Conservation (phyloP, 2,329 filamentous ascomycete genomes). For the Trichoderma cornu-damae region DNA sequence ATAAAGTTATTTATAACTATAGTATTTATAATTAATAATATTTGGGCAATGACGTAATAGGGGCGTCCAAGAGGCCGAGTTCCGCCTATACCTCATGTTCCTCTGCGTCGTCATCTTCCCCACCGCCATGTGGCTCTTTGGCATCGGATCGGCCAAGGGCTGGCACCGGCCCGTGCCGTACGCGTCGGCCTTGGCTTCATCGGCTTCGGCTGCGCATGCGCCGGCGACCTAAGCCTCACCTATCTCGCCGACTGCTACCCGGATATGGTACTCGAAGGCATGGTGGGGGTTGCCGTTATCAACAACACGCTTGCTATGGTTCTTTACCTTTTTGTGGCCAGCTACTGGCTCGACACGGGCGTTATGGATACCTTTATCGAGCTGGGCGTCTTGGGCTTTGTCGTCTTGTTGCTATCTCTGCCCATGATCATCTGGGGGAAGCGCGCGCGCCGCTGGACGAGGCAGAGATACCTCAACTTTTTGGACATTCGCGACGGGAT, state of each 20-base stretch:
- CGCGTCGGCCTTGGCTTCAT: slow-evolving; percentile 52
- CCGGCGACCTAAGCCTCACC: slow-evolving; percentile 51
- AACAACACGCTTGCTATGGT: slow-evolving; percentile 51
- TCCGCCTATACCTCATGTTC: slow-evolving; percentile 48
- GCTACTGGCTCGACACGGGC: slow-evolving; percentile 45
- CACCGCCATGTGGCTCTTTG: slow-evolving; percentile 48
- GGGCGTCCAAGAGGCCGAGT: slow-evolving; percentile 52
- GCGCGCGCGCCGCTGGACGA: slow-evolving; percentile 43
- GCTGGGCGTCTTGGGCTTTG: slow-evolving; percentile 47
- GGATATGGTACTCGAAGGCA: slow-evolving; percentile 53
- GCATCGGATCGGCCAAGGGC: slow-evolving; percentile 45
- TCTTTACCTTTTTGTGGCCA: slow-evolving; percentile 50
- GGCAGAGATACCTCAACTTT: slow-evolving; percentile 42
- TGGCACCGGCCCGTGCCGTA: slow-evolving; percentile 52
- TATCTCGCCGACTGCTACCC: slow-evolving; percentile 53
- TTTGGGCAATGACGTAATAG: slow-evolving; percentile 51
- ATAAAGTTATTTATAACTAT: too few relatives aligned
- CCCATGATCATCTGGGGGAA: slow-evolving; percentile 54
- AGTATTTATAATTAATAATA: too few relatives aligned
- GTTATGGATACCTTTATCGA: slow-evolving; percentile 47
- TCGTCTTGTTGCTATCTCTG: slow-evolving; percentile 45
- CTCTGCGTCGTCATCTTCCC: slow-evolving; percentile 47
- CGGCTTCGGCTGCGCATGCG: slow-evolving; percentile 55
- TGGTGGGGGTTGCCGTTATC: slow-evolving; percentile 54
- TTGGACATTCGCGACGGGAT: slow-evolving; percentile 44